phyloP scores from a whole-genome alignment of 2,329 filamentous ascomycete genomes.

The Macroventuria anomochaeta region DNA sequence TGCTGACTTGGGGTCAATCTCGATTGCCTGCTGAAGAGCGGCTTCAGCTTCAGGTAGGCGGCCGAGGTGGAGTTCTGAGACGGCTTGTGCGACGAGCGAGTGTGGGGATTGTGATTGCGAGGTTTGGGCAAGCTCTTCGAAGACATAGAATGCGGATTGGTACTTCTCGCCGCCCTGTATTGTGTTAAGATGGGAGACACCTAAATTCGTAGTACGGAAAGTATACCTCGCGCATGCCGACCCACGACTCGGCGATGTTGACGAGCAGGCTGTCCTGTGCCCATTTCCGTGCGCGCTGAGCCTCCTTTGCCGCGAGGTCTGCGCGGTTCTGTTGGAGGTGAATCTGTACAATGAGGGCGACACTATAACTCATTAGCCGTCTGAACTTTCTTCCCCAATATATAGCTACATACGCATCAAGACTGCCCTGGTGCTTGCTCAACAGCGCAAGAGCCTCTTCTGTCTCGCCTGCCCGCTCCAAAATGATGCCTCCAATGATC shows the following conservation, averaged over 20 bases:
- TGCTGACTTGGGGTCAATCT: constrained; percentile 72
- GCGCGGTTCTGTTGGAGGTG: constrained; percentile 89
- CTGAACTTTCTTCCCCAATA: background rate
- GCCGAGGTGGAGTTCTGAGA: constrained; percentile 89
- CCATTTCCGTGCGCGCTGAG: constrained; percentile 84
- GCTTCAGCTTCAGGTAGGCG: constrained; percentile 87
- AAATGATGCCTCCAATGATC: constrained; percentile 78
- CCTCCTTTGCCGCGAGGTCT: constrained; percentile 90
- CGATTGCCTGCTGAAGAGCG: constrained; percentile 79
- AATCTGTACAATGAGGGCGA: constrained; percentile 89
- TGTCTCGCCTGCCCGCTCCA: constrained; percentile 80
- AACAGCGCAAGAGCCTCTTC: constrained; percentile 84
- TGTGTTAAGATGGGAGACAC: constrained; percentile 30
- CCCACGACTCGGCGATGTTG: constrained; percentile 95
- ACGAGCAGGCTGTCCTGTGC: constrained; percentile 93
- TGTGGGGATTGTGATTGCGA: constrained; percentile 78
- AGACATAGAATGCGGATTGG: constrained; percentile 96
- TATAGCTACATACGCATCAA: constrained; percentile 66
- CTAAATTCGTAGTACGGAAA: background rate
- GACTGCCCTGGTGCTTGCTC: constrained; percentile 81
- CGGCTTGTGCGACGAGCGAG: constrained; percentile 83
- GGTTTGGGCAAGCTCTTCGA: constrained; percentile 90
- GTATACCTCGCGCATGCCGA: constrained; percentile 82
- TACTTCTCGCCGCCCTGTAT: constrained; percentile 88
- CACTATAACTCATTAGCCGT: constrained; percentile 56